Evolutionary conservation across 768 basidiomycete genomes (phyloP).

Genomic region (Xerocomellus dryophilus): DNA sequence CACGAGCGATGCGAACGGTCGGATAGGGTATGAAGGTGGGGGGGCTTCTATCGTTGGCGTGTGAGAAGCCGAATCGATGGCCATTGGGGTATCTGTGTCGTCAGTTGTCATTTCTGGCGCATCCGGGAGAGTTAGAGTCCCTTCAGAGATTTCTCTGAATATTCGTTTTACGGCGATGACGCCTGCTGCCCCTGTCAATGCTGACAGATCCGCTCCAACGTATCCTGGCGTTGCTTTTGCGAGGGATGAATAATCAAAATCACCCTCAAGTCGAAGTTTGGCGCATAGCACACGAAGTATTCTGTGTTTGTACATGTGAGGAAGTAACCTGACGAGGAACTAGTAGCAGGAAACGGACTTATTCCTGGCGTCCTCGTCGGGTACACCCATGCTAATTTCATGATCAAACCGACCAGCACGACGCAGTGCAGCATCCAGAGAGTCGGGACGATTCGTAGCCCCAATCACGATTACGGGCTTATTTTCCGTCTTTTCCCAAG

Average conservation of each 20-base stretch:
- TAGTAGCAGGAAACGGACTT: conserved; percentile 53
- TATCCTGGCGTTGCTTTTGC: conserved; percentile 97
- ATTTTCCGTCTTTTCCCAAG: conserved; percentile 92
- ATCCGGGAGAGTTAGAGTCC: conserved; percentile 55
- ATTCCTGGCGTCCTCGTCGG: conserved; percentile 84
- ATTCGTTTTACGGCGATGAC: conserved; percentile 96
- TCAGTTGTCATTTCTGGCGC: conserved; percentile 16
- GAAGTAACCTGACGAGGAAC: background rate
- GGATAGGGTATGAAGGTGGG: conserved; percentile 11
- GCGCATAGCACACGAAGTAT: conserved; percentile 84
- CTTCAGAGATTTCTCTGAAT: conserved; percentile 75
- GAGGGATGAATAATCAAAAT: conserved; percentile 80
- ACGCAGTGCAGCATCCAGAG: conserved; percentile 88
- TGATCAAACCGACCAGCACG: conserved; percentile 95
- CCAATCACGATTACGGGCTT: conserved; percentile 93
- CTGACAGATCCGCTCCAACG: conserved; percentile 91
- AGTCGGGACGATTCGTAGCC: conserved; percentile 94
- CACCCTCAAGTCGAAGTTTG: conserved; percentile 80
- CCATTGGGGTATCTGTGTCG: conserved; percentile 35
- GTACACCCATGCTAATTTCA: conserved; percentile 97
- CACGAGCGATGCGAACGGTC: conserved; percentile 37
- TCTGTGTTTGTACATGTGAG: conserved; percentile 38
- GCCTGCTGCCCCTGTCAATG: conserved; percentile 89
- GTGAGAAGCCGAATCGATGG: conserved; percentile 31
- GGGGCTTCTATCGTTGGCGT: conserved; percentile 19